Base-by-base conservation (phyloP, 441 rosid species). In the Gossypium schwendimanii region DNA sequence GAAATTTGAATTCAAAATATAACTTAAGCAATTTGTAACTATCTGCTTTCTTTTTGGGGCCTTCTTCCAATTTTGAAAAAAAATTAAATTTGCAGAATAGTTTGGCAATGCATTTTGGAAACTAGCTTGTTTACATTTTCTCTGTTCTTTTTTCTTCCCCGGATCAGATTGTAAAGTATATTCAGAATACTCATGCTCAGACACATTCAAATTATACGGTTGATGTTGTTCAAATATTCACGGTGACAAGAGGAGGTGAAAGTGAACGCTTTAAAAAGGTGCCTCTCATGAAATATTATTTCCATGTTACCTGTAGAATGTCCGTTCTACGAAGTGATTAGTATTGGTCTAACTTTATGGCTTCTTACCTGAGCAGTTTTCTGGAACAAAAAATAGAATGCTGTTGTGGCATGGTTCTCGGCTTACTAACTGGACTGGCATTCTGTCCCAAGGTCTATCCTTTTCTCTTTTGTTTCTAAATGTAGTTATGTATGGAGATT, bases 401-500 rank as follows among this genome's bases (percentile, higher is more conserved):
- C 86, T 94, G 76, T 81, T 94, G 54, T 94, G 97, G 98, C 97
- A 94, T 78, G 98, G 97, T 71, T 92, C 97, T 68, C 90, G 89
- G 73, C 98, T 94, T 80, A 78, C 97, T 72, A 92, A 92, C 83
- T 94, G 97, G 98, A 82, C 86, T 26, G 97, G 98, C 76, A 90
- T 94, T 81, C 86, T 94, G 76, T 94, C 97, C 62, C 98, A 91
- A 94, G 97, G 98, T 94, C 63, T 24, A 64, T 44, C 1, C 67
- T 83, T 72, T 63, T 24, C 50, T 6, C 20, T 15, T 31, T 78
- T 73, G 31, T 23, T 63, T 23, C 59, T 15, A 20, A 10, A 44
- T 50, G 49, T 52, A 23, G 17, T 69, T 69, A 33, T 36, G 17
- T 39, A 4, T 76, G 31, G 23, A 53, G 65, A 28, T 63, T 70